Evolutionary conservation across 2,329 filamentous ascomycete species (phyloP), one percentile per base, ranked within the genome.

Genomic region (Zalaria obscura): DNA sequence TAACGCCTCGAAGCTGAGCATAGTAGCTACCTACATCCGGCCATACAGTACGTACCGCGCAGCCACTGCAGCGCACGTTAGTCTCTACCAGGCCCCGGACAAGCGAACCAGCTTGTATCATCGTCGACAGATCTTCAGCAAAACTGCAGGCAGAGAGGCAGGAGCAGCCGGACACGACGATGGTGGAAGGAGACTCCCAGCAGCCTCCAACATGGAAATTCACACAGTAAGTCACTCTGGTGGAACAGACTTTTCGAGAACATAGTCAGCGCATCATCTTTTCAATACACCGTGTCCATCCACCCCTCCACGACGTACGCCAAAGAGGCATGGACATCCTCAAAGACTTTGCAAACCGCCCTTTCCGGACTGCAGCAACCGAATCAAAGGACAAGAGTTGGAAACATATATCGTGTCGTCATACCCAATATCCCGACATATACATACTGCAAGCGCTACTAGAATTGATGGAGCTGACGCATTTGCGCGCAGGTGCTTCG

Each of bases 121-220:
- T 32, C 7, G 29, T 7, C 7, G 29, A 32, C n/a, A 7, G 18
- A 18, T 18, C 18, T 18, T 18, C 18, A 18, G 35, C 18, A n/a
- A 38, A 38, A 25, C 36, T 8, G 11, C 26, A 18, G 36, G 32
- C n/a, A 40, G 27, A 36, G 27, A 18, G 18, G 28, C 28, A 37
- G 18, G 11, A 40, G 37, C 33, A 40, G 35, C 37, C 34, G 25
- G 26, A 40, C 35, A 47, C 39, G 48, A 89, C 81, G 72, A 95
- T 96, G 88, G 88, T 91, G 73, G 88, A 95, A 77, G 83, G 93
- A 71, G 75, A 83, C 50, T 50, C 55, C 47, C 48, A 51, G 69
- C 86, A 78, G 74, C 81, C 85, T 70, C 88, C 88, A 62, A 96
- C 88, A 69, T 96, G 89, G 89, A 96, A 96, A 75, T 96, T 96